Base-by-base conservation (phyloP, 306 rosid species). In the Glycyrrhiza uralensis region DNA sequence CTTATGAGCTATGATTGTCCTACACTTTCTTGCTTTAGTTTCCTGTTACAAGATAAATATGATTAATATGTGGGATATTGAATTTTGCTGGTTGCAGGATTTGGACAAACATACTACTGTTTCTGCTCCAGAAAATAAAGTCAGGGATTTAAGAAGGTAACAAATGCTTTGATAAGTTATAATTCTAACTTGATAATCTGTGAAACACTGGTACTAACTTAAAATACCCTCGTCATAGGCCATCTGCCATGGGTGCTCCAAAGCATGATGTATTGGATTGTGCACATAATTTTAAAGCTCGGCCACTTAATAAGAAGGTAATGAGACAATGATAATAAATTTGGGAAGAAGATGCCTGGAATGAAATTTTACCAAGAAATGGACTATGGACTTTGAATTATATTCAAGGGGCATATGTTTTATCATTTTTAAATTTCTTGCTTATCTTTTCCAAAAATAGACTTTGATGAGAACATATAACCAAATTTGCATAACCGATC, bases 221-320 rank as follows among this genome's bases (percentile, higher is more conserved):
- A 30, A 29, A 28, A 59, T 72, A 50, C 51, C 12, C 44, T 66
- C 63, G 72, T 51, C 47, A 18, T 69, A 91, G 99, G 76, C 89
- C 97, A 81, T 89, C 58, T 69, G 80, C 82, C 38, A 69, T 55
- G 52, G 80, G 74, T 66, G 72, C 80, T 75, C 72, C 54, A 73
- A 85, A 82, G 85, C 79, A 74, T 45, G 88, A 81, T 74, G 88
- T 83, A 61, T 59, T 66, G 69, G 84, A 79, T 65, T 76, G 69
- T 60, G 24, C 68, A 13, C 81, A 81, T 41, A 80, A 51, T 64
- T 91, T 95, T 76, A 95, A 89, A 85, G 96, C 97, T 45, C 85
- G 80, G 24, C 91, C 90, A 63, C 87, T 91, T 26, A 87, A 88
- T 78, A 91, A 83, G 79, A 95, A 81, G 97, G 99, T 95, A 82